A percentile compares a stretch with the other conserved stretches of the same genome.
Evolutionary conservation across 768 basidiomycete genomes (phyloP).

Genomic region (Udeniomyces megalosporus): DNA sequence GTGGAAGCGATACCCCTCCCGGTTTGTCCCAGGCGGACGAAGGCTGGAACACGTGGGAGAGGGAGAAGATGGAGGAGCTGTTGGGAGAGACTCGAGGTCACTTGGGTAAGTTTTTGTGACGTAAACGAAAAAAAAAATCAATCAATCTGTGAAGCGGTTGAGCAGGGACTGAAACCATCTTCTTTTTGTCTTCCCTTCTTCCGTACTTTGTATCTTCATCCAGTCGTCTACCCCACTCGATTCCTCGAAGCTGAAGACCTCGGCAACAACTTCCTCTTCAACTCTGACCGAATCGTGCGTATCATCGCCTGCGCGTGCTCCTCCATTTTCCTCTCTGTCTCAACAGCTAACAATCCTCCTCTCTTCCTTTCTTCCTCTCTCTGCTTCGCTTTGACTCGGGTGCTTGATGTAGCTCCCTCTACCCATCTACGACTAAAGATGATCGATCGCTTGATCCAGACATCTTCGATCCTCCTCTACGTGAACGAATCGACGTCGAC

Average conservation of each 20-base stretch:
- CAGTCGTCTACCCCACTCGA: conserved; percentile 66
- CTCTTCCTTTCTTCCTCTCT: background rate
- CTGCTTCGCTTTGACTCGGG: background rate
- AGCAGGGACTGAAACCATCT: too few species aligned
- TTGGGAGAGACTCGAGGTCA: conserved; percentile 65
- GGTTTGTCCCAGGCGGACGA: conserved; percentile 31
- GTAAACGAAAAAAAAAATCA: too few species aligned
- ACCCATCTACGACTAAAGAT: background rate
- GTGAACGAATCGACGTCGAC: too few species aligned
- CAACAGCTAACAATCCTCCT: too few species aligned
- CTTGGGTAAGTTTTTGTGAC: conserved; percentile 46
- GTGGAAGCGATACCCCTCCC: background rate
- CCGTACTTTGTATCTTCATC: background rate
- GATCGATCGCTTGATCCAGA: too few species aligned
- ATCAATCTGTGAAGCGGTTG: too few species aligned
- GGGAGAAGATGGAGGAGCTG: conserved; percentile 75
- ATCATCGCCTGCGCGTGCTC: too few species aligned
- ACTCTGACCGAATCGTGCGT: background rate
- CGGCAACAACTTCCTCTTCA: conserved; percentile 65
- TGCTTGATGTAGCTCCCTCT: background rate
- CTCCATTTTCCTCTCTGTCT: too few species aligned
- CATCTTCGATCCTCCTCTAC: background rate
- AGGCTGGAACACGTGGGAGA: conserved; percentile 65
- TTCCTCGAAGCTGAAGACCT: conserved; percentile 89
- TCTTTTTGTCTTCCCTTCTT: too few species aligned